Conservation (phyloP, 345 rosid species). For the Bretschneidera sinensis region DNA sequence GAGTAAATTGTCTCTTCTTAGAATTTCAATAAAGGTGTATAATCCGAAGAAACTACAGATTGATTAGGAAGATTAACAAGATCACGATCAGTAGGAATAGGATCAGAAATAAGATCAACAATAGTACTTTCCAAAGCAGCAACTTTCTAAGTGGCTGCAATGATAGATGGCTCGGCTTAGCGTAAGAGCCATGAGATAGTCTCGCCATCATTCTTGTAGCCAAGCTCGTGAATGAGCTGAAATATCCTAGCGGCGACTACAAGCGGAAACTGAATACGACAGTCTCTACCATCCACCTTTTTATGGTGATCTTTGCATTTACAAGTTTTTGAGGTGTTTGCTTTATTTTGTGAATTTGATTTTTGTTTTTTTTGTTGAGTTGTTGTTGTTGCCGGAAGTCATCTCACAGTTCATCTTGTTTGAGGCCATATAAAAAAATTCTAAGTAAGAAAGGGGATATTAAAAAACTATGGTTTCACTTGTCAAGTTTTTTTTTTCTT, state of each 20-base stretch:
- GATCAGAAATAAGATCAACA: not conserved
- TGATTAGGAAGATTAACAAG: no score
- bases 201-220: conserved; percentile 25
- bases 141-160: conserved; percentile 15
- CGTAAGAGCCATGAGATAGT: conserved; percentile 30
- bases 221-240: conserved; percentile 28
- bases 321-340: conserved; percentile 2
- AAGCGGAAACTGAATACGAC: conserved; percentile 17
- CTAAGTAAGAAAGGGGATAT: no score
- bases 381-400: no score
- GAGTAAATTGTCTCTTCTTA: no score
- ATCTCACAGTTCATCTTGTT: no score
- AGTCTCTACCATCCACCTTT: conserved; percentile 30
- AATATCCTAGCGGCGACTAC: conserved; percentile 24
- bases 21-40: no score
- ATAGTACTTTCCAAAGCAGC: not conserved
- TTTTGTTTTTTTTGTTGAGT: not conserved
- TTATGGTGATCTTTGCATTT: conserved; percentile 21
- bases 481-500: no score
- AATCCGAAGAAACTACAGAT: no score
- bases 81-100: no score
- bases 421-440: no score
- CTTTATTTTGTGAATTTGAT: not conserved
- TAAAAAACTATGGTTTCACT: no score
- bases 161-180: conserved; percentile 25